These are phyloP conservation scores for Ophiostoma himal-ulmi DNA, from an alignment of 2,329 filamentous ascomycete species.

Conservation along the genomic window DNA sequence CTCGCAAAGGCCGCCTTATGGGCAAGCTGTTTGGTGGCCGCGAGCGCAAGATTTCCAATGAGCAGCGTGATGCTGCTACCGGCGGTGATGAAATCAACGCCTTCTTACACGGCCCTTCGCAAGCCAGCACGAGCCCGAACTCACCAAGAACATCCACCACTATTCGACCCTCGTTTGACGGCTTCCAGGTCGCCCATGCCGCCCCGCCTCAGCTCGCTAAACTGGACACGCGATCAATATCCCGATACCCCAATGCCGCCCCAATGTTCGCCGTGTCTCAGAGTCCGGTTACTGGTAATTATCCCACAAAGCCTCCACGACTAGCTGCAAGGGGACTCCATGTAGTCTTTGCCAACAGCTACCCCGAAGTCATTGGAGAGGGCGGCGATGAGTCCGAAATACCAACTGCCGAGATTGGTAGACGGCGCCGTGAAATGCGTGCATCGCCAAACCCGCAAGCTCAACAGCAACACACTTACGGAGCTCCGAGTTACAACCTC, in stretches of 20 bases:
- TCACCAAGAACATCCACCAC: constrained; percentile 17
- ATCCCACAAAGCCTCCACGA: constrained; percentile 9
- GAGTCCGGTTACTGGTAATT: constrained; percentile 37
- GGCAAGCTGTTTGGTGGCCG: constrained; percentile 53
- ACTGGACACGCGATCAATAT: constrained; percentile 51
- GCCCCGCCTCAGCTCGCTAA: constrained; percentile 43
- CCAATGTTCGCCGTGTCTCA: constrained; percentile 40
- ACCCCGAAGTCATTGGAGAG: constrained; percentile 79
- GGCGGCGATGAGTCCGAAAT: constrained; percentile 80
- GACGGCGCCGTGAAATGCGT: constrained; percentile 41
- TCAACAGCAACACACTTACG: neutral
- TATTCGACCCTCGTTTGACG: constrained; percentile 45
- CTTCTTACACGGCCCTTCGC: constrained; percentile 50
- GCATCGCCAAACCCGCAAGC: constrained; percentile 24
- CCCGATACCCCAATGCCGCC: constrained; percentile 51
- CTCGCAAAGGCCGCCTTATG: constrained; percentile 52
- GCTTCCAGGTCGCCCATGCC: constrained; percentile 48
- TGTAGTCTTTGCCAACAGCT: constrained; percentile 67
- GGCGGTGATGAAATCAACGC: constrained; percentile 42
- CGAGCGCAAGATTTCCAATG: constrained; percentile 36
- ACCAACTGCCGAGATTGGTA: constrained; percentile 65
- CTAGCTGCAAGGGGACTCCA: constrained; percentile 56
- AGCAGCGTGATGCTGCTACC: constrained; percentile 34
- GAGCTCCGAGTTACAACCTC: neutral
- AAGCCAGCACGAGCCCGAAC: neutral